A percentile compares a stretch with the other conserved stretches of the same genome.
Evolutionary conservation across 2,329 filamentous ascomycete species (phyloP).

Genomic region (Escovopsis sp.): DNA sequence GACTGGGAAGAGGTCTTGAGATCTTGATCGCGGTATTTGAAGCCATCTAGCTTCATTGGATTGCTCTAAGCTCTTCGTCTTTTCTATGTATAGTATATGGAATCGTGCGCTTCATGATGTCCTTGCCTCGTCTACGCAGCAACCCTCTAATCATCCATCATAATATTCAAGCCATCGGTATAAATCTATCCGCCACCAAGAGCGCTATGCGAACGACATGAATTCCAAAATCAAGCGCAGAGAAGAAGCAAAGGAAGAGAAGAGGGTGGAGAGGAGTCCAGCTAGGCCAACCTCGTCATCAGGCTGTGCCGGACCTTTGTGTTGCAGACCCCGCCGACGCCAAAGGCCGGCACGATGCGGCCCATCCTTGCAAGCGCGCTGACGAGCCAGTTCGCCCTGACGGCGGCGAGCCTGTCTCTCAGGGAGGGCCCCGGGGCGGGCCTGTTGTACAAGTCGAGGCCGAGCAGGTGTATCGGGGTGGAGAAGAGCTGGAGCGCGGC

Average conservation of each 20-base stretch:
- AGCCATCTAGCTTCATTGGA: too few species aligned
- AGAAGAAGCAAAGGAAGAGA: not conserved
- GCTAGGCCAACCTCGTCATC: conserved; percentile 44
- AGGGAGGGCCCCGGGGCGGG: conserved; percentile 25
- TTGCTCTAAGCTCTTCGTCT: too few species aligned
- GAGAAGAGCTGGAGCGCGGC: conserved; percentile 65
- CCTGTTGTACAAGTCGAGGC: conserved; percentile 76
- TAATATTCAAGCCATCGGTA: not conserved
- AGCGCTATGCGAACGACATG: conserved; percentile 8
- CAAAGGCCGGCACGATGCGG: conserved; percentile 79
- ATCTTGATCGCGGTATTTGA: too few species aligned
- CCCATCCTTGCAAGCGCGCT: conserved; percentile 65
- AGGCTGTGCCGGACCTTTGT: conserved; percentile 50
- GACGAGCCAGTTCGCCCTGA: conserved; percentile 62
- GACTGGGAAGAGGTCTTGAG: too few species aligned
- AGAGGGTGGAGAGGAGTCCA: not conserved
- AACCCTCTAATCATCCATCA: too few species aligned
- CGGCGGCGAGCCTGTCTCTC: conserved; percentile 47
- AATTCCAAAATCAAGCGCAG: not conserved
- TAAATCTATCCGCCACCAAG: conserved; percentile 7
- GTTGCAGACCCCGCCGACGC: conserved; percentile 78
- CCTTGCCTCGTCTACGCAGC: too few species aligned
- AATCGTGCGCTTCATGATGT: too few species aligned
- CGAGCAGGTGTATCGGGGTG: conserved; percentile 74
- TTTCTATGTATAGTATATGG: too few species aligned